Evolutionary conservation across 2,329 filamentous ascomycete species (phyloP), one percentile per base, ranked within the genome.

Genomic region (Aspergillus ustus): DNA sequence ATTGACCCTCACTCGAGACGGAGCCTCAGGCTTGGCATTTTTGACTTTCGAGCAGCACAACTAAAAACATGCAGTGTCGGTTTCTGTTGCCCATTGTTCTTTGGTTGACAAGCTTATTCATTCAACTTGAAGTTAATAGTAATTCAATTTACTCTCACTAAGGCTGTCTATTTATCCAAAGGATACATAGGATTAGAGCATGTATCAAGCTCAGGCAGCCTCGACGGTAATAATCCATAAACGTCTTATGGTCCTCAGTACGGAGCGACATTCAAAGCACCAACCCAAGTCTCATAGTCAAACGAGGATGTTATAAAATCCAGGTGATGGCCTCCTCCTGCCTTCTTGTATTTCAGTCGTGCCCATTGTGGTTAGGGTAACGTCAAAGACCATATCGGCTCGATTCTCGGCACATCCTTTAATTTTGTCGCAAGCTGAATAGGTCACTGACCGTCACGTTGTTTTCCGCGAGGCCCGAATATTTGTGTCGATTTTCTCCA

Each of bases 1-100:
- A 56, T 46, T 60, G 31, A 19, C 34, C 34, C 9, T 40, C 34
- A 15, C 40, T 45, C 45, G 25, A 19, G 52, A 46, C 28, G 45
- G 62, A 66, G 64, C 62, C 60, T 57, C 64, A 66, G 64, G 45
- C 64, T 66, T 66, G 64, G 64, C 64, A 57, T 55, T 45, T 29
- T 43, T 31, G 15, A 37, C 37, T 28, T 37, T 20, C 40, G 20
- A 52, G 9, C 13, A 37, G 15, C 8, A 40, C 34, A 40, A 11
- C 3, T 3, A 40, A 5, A 40, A 40, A 11, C 34, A 40, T 40
- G 13, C 34, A 15, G 2, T 40, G 9, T 40, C 34, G 15, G 15
- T 17, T 40, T 40, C 11, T 40, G 15, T 40, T 40, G 9, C 11
- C 4, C 15, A 40, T 40, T 40, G 34, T 40, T 40, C 11, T 40